A percentile compares a stretch with the other conserved stretches of the same genome.
Evolutionary conservation across 2,329 filamentous ascomycete species (phyloP).

Genomic region (Monilinia aucupariae): DNA sequence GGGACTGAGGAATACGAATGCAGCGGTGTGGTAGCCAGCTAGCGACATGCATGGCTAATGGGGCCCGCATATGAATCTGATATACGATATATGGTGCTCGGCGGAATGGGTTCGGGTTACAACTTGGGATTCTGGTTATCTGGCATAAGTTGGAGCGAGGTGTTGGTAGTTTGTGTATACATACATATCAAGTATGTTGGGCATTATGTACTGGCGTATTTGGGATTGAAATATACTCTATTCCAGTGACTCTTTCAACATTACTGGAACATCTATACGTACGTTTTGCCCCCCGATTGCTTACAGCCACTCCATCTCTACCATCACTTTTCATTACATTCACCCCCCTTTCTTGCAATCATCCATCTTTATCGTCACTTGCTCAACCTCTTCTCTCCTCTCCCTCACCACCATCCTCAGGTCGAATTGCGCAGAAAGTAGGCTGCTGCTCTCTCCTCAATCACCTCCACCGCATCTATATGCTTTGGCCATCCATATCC

Average conservation of each 20-base stretch:
- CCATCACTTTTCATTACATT: too few species aligned
- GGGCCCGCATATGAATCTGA: background rate
- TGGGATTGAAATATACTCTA: background rate
- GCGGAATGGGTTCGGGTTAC: background rate
- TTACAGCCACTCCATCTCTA: too few species aligned
- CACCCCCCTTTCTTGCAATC: background rate
- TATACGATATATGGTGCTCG: background rate
- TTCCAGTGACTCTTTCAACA: background rate
- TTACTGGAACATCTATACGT: background rate
- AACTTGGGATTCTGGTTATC: background rate
- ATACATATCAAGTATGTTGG: background rate
- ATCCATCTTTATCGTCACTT: background rate
- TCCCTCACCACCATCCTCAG: too few species aligned
- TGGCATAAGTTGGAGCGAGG: slow-evolving; percentile 1
- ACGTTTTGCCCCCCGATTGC: background rate
- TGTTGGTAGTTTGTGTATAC: slow-evolving; percentile 2
- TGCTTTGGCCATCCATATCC: background rate
- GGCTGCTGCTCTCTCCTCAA: too few species aligned
- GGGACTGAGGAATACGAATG: too few species aligned
- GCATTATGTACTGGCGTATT: background rate
- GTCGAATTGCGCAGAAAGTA: too few species aligned
- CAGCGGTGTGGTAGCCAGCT: background rate
- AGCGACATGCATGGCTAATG: background rate
- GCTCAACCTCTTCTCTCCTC: too few species aligned
- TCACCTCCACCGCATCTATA: too few species aligned